Conservation (phyloP, 345 rosid genomes). For the Angophora floribunda region DNA sequence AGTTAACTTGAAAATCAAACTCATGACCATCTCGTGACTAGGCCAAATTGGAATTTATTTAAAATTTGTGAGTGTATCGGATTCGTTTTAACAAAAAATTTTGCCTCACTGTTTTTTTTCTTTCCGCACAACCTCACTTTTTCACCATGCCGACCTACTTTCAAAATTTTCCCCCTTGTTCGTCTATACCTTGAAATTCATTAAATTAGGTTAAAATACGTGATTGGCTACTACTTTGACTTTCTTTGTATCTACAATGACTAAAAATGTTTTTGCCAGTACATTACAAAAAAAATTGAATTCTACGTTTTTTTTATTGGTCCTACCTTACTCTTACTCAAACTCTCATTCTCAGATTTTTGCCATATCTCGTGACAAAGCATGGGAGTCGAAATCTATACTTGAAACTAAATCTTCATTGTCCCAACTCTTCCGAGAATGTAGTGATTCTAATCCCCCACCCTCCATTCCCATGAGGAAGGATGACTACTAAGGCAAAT, state of each 20-base stretch:
- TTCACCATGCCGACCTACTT: not conserved
- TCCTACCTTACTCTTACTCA: too few relatives aligned
- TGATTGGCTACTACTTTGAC: not conserved
- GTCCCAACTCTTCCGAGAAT: too few relatives aligned
- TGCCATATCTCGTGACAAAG: too few relatives aligned
- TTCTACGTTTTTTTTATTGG: not conserved
- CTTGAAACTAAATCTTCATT: too few relatives aligned
- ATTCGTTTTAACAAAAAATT: not conserved
- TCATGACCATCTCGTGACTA: not conserved
- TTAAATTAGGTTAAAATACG: not conserved
- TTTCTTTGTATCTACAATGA: not conserved
- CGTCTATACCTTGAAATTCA: not conserved
- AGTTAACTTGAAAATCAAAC: not conserved
- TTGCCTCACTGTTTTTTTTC: not conserved
- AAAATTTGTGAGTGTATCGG: not conserved
- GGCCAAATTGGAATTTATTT: not conserved
- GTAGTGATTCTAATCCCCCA: too few relatives aligned
- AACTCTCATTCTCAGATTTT: too few relatives aligned
- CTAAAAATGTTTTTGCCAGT: not conserved
- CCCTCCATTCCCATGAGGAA: too few relatives aligned
- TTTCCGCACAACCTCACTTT: not conserved
- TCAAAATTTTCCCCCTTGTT: not conserved
- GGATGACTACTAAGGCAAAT: too few relatives aligned
- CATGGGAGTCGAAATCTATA: too few relatives aligned
- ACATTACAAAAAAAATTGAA: not conserved